Evolutionary conservation across 768 basidiomycete genomes (phyloP).

Genomic region (Russula vinacea): DNA sequence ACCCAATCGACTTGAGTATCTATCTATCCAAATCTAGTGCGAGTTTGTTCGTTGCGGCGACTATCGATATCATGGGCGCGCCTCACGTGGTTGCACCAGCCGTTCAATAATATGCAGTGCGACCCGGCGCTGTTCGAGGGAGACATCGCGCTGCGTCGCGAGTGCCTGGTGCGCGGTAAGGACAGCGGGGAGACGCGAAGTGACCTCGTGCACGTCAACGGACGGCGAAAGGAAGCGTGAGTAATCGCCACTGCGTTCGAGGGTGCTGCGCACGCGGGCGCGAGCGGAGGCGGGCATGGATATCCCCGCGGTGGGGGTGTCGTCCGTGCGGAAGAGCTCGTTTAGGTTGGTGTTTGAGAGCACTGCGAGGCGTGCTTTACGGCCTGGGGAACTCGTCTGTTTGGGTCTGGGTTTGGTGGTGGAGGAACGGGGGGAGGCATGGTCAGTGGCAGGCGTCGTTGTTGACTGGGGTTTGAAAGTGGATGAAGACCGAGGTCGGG

Average conservation of each 20-base stretch:
- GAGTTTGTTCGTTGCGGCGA: neutral
- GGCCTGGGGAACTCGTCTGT: neutral
- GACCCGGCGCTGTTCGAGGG: conserved; percentile 40
- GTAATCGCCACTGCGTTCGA: conserved; percentile 50
- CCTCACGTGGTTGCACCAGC: conserved; percentile 11
- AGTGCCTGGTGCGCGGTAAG: conserved; percentile 45
- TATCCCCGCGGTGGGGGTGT: neutral
- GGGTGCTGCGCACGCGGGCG: conserved; percentile 34
- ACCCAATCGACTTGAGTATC: neutral
- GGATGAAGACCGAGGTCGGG: neutral
- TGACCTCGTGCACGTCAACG: conserved; percentile 33
- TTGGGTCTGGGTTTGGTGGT: neutral
- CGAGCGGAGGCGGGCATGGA: conserved; percentile 11
- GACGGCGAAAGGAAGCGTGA: conserved; percentile 41
- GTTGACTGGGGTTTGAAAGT: neutral
- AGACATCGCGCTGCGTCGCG: conserved; percentile 44
- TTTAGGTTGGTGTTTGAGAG: conserved; percentile 21
- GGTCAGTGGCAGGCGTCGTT: neutral
- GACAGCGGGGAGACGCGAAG: conserved; percentile 39
- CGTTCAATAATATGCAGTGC: conserved; percentile 42
- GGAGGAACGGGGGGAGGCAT: neutral
- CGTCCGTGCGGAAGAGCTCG: conserved; percentile 21
- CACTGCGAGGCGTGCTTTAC: conserved; percentile 2
- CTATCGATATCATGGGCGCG: conserved; percentile 4
- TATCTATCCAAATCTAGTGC: neutral